Percentiles rank a stretch among this genome's conserved stretches.
Conservation (phyloP, 2,329 filamentous ascomycete species). For the Aureobasidium sp. region DNA sequence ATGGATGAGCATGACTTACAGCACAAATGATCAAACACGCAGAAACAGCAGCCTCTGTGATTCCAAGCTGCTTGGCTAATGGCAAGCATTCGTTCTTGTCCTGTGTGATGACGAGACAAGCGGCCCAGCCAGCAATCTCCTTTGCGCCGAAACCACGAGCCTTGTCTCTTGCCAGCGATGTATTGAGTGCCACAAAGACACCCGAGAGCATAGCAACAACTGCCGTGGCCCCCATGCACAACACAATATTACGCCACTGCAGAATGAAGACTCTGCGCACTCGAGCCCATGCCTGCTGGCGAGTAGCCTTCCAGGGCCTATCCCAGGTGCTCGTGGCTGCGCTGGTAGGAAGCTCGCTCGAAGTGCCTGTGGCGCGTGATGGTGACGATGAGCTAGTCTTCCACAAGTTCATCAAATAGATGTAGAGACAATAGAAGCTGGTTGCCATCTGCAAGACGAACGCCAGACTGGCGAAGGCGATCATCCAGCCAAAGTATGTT, state of each 20-base stretch:
- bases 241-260: slow-evolving; percentile 75
- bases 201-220: slow-evolving; percentile 78
- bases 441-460: slow-evolving; percentile 27
- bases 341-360: slow-evolving; percentile 3
- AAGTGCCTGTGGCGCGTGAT: not conserved
- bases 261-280: slow-evolving; percentile 65
- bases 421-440: slow-evolving; percentile 26
- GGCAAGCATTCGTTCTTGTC: slow-evolving; percentile 54
- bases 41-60: slow-evolving; percentile 59
- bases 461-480: slow-evolving; percentile 24
- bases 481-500: slow-evolving; percentile 31
- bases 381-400: not conserved
- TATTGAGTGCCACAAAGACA: slow-evolving; percentile 68
- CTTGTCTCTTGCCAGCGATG: slow-evolving; percentile 42
- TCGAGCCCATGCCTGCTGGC: slow-evolving; percentile 47
- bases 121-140: slow-evolving; percentile 52
- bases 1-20: slow-evolving; percentile 38
- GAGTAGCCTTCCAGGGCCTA: slow-evolving; percentile 11
- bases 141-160: slow-evolving; percentile 31
- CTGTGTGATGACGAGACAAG: slow-evolving; percentile 50
- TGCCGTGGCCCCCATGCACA: slow-evolving; percentile 68
- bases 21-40: slow-evolving; percentile 65
- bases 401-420: slow-evolving; percentile 23
- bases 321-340: not conserved
- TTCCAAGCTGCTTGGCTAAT: slow-evolving; percentile 49